phyloP scores from a whole-genome alignment of 768 basidiomycete genomes.

The Pleurotus ostreatus region DNA sequence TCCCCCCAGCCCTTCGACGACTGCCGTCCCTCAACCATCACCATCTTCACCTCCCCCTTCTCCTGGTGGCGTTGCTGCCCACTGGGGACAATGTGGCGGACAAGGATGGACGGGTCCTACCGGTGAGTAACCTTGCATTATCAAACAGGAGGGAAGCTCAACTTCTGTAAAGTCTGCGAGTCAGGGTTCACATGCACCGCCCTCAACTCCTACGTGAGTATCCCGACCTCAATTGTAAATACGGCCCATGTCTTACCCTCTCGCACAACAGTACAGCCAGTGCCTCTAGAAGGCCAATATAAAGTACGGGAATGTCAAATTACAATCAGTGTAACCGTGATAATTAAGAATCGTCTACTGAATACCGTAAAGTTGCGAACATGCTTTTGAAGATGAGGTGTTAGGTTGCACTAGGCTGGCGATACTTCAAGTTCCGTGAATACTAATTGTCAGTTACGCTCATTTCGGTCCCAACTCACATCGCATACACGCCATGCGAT shows the following conservation, averaged over 20 bases:
- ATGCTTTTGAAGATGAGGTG: too few species aligned
- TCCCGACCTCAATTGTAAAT: not conserved
- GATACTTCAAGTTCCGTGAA: too few species aligned
- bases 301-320: not conserved
- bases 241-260: not conserved
- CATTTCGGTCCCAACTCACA: too few species aligned
- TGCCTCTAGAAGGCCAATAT: conserved; percentile 16
- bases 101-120: conserved; percentile 25
- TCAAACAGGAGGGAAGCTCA: not conserved
- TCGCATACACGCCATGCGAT: too few species aligned
- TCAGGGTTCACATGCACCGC: conserved; percentile 17
- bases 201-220: conserved; percentile 17
- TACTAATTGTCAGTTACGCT: too few species aligned
- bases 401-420: too few species aligned
- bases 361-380: not conserved
- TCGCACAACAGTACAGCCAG: conserved; percentile 32
- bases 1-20: conserved; percentile 14
- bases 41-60: conserved; percentile 14
- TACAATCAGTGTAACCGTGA: not conserved
- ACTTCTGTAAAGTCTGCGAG: conserved; percentile 11
- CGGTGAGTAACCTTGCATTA: not conserved
- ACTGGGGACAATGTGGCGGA: conserved; percentile 30
- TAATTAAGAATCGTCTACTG: not conserved
- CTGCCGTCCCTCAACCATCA: conserved; percentile 12
- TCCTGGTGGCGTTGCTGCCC: conserved; percentile 12